These are phyloP conservation scores for Lichtheimia corymbifera DNA, from an alignment of 371 early-diverging fungal species.

Conservation along the genomic window DNA sequence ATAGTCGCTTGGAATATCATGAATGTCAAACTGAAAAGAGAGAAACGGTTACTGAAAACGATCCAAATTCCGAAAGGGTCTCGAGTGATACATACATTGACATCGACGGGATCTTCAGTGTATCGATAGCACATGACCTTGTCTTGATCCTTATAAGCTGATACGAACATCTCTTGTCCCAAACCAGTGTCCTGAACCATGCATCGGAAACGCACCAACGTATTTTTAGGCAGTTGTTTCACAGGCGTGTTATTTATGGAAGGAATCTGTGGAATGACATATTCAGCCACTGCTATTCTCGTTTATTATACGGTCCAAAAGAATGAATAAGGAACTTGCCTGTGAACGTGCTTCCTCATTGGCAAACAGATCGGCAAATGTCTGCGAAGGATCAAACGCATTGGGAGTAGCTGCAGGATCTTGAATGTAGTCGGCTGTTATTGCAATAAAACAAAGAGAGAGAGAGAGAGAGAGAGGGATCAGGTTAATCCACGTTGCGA, in stretches of 20 bases:
- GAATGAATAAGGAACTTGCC: slow-evolving; percentile 10
- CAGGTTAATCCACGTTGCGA: neutral
- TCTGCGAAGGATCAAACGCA: slow-evolving; percentile 23
- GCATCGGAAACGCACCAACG: slow-evolving; percentile 64
- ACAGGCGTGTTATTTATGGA: slow-evolving; percentile 45
- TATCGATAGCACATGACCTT: slow-evolving; percentile 36
- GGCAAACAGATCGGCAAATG: slow-evolving; percentile 19
- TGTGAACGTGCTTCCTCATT: slow-evolving; percentile 11
- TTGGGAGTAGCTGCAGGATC: slow-evolving; percentile 10
- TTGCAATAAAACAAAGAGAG: neutral
- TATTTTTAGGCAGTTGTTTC: slow-evolving; percentile 39
- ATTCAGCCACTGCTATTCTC: neutral
- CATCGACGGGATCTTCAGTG: slow-evolving; percentile 38
- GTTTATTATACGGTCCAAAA: neutral
- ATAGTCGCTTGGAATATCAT: slow-evolving; percentile 24
- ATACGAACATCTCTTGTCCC: slow-evolving; percentile 61
- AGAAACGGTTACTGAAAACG: too few species aligned
- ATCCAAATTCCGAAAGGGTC: too few species aligned
- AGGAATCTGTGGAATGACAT: slow-evolving; percentile 44
- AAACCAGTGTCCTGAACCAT: slow-evolving; percentile 73
- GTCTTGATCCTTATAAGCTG: slow-evolving; percentile 37
- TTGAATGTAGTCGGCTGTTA: slow-evolving; percentile 15
- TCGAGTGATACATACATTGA: slow-evolving; percentile 16
- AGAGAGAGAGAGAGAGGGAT: too few species aligned
- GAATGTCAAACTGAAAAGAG: neutral